These are phyloP conservation scores for Amanita jacksonii DNA, from an alignment of 768 basidiomycete species.

Conservation along the genomic window DNA sequence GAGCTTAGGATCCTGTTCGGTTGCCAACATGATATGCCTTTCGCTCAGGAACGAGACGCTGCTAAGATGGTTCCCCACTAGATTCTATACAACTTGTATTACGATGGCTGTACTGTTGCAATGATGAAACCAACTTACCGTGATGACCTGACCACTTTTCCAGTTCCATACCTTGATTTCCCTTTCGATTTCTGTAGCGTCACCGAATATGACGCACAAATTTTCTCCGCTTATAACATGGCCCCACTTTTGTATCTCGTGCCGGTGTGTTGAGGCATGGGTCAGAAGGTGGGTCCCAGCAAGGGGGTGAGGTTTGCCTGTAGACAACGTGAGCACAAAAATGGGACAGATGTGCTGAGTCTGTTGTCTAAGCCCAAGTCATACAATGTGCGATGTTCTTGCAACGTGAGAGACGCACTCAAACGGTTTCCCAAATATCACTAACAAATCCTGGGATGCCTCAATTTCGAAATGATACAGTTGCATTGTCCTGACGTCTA, in stretches of 20 bases:
- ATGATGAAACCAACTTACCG: conserved; percentile 31
- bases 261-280: conserved; percentile 21
- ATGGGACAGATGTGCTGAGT: conserved; percentile 21
- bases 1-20: conserved; percentile 18
- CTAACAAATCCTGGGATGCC: conserved; percentile 54
- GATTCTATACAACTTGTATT: conserved; percentile 15
- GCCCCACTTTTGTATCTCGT: conserved; percentile 16
- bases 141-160: conserved; percentile 41
- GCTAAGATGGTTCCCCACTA: conserved; percentile 25
- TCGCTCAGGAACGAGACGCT: conserved; percentile 36
- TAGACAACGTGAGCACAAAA: conserved; percentile 36
- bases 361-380: conserved; percentile 7
- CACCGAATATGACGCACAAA: conserved; percentile 39
- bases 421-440: conserved; percentile 33
- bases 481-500: conserved; percentile 23
- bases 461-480: conserved; percentile 56
- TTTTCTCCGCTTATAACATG: conserved; percentile 43
- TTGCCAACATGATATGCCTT: conserved; percentile 27
- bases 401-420: conserved; percentile 21
- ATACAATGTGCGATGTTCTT: neutral
- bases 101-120: neutral
- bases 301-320: conserved; percentile 29
- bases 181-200: conserved; percentile 22
- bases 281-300: conserved; percentile 21
- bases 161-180: conserved; percentile 59